Evolutionary conservation across 2,329 filamentous ascomycete genomes (phyloP), one percentile per base, ranked within the genome.

Genomic region (Pseudocercospora macadamiae): DNA sequence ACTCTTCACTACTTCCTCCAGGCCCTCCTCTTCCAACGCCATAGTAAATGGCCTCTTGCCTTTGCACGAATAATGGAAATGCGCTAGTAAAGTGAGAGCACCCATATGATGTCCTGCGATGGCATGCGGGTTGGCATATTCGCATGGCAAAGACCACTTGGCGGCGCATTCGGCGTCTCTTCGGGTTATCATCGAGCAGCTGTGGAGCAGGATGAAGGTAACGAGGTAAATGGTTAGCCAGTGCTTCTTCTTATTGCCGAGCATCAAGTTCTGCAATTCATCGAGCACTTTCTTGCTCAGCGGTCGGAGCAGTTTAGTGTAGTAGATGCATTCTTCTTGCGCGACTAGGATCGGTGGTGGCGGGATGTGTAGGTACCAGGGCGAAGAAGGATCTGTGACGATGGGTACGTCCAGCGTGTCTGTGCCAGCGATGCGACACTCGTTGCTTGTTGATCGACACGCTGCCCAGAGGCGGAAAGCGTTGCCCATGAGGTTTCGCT

Each of bases 321-420:
- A 42, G 37, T 42, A 42, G 7, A 42, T 42, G 37, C 37, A 42
- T 10, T 42, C 37, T 42, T 42, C 37, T 21, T 42, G 37, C 9
- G 37, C 37, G 30, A 51, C 48, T 21, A 32, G 48, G 6, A 36
- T 36, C 16, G 30, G 48, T 21, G 48, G 48, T 34, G 30, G 48
- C 21, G 48, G 48, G 48, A 25, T 51, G 48, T 51, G 48, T n/a
- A 51, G 48, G 34, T 36, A 36, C 30, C 34, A 36, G 19, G 48
- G 48, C 12, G 48, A 51, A 18, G 48, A 37, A 4, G 48, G 37
- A 42, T 42, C 37, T 16, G 37, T 42, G 5, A 42, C 37, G 37
- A 42, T 42, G 9, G 37, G 37, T 2, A 42, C 37, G 14, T 42
- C 37, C n/a, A 42, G 37, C 4, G 37, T 42, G 37, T 42, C 37